Base-by-base conservation (phyloP, 257 asterid genomes). In the Coffea eugenioides region DNA sequence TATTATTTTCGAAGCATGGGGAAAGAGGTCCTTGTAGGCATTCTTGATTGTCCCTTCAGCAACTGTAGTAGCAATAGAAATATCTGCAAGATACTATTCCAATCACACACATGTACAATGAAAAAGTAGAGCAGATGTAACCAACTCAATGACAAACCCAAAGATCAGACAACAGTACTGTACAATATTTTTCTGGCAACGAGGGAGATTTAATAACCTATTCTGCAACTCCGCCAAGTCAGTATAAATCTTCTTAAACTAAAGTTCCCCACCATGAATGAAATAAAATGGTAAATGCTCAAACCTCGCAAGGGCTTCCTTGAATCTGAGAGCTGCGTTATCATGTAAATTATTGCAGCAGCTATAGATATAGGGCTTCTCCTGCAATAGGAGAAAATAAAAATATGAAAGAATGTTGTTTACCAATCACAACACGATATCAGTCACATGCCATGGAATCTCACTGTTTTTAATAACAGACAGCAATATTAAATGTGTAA, bases 321-420 rank as follows among this genome's bases (percentile, higher is more conserved):
- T 27, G 90, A 77, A 66, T 91, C 93, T 0, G 98, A 86, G 36
- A 94, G 92, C 89, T 94, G 98, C 4, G 94, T 94, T 75, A 94
- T 84, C 93, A 94, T 91, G 81, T 90, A 94, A 14, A 94, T 94
- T 76, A 94, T 90, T 8, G 97, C 97, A 10, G 97, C 97, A 21
- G 98, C 98, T 80, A 94, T 92, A 48, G 97, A 91, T 82, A 92
- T 91, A 39, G 98, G 97, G 80, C 93, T 94, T 89, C 97, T 92
- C 97, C 98, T 94, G 90, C 84, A 83, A 75, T 46, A 43, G 13
- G 27, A 59, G 36, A 64, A 36, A 25, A 69, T 20, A 62, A 51
- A 57, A 71, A 41, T 49, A 61, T 69, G 9, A 76, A 39, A 39
- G 52, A 25, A 25, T 2, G 62, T 9, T 49, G 62, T 46, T 10